Evolutionary conservation across 352 stramenopile genomes (phyloP), one percentile per base, ranked within the genome.

Genomic region (Achlya hypogyna): DNA sequence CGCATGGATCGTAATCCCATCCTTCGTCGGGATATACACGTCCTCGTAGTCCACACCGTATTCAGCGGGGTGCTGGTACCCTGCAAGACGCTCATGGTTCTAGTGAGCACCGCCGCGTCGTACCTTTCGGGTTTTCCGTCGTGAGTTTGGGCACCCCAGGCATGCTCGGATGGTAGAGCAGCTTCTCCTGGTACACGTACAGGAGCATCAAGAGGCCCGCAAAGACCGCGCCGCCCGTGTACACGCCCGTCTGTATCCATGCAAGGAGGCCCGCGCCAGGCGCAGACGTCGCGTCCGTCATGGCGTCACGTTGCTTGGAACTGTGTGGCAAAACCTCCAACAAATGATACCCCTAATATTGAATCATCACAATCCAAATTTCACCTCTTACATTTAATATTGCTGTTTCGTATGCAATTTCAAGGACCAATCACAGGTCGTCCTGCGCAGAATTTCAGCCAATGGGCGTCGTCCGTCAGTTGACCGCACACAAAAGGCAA

Each of bases 11-110:
- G 75, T 75, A 27, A 96, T 78, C 16, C 86, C 85, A 71, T 98
- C 92, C 18, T 74, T 77, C 38, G 81, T 86, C 27, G 68, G 67
- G 59, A 98, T 96, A 74, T 86, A 87, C 56, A 96, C 70, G 51
- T 93, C 89, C 65, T 97, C 88, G 71, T 96, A 97, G 14, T 90
- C 79, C 60, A 98, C 89, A 34, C 79, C 73, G 45, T 90, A 84
- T 72, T 97, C 90, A 5, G 75, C 79, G 0, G 93, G 93, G 51
- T 86, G 76, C 22, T 90, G 84, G 72, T 97, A 98, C 29, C 87
- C 85, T 89, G 38, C 34, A 25, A 29, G 5, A 65, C 23, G n/a
- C 38, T 6, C 34, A 42, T 42, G 34, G n/a, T 3, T 18, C 12
- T 3, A 45, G n/a, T 45, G 38, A 47, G 23, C 4, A 63, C 29